Evolutionary conservation across 73 alveolate genomes (phyloP), one percentile per base, ranked within the genome.

Genomic region (Loxodes magnus): DNA sequence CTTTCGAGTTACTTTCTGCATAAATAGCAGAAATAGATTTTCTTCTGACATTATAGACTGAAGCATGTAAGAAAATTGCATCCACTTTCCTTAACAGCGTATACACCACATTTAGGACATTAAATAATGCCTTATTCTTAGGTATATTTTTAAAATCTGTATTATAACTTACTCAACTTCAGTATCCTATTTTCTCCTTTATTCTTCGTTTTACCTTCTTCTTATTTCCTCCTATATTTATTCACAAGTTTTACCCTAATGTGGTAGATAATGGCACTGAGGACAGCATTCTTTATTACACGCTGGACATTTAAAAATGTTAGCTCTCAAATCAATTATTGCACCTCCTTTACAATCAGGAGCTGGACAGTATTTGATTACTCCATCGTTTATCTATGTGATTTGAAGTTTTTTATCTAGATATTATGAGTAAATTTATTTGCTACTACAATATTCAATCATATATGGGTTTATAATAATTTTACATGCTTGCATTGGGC

Each of bases 51-150:
- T 21, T 21, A 10, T 25, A 20, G 16, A 1, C 43, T 25, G 1
- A 41, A 10, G 2, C 59, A 46, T 12, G 27, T 41, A 37, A 46
- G 22, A 24, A 46, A 46, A 14, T 46, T 24, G 27, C 59, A 46
- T 19, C 59, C 59, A 22, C 26, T 10, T 0, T 25, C 27, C 17
- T 41, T 46, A 37, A 25, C 27, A 10, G 27, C 59, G n/a, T 37
- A 20, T 25, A 41, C 39, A n/a, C 59, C 59, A 46, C 59, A 46
- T 1, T n/a, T 7, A n/a, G 59, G 59, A 19, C 59, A 46, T 24
- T 2, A 25, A 10, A 46, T 5, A 10, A 46, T 9, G 3, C 59
- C 59, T 46, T 46, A n/a, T n/a, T n/a, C n/a, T n/a, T n/a, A n/a
- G n/a, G n/a, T n/a, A n/a, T n/a, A n/a, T n/a, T n/a, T n/a, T n/a